Evolutionary conservation across 345 rosid genomes (phyloP), one percentile per base, ranked within the genome.

Genomic region (Pugionium dolabratum): DNA sequence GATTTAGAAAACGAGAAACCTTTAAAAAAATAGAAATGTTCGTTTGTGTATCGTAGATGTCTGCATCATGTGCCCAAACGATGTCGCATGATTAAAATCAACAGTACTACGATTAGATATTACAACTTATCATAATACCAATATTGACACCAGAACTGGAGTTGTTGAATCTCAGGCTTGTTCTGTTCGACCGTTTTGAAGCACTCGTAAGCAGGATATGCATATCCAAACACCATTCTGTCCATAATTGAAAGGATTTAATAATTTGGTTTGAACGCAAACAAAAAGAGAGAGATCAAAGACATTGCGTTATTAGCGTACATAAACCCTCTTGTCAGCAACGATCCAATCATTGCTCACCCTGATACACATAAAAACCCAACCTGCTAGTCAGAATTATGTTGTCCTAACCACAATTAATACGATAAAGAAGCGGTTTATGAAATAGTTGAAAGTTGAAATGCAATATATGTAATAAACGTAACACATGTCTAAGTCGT

Each of bases 131-230:
- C n/a, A n/a, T n/a, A n/a, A 28, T 80, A 85, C 97, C 97, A 90
- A 67, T 90, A 93, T 7, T 80, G 94, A 78, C 96, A 90, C 96
- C 96, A 86, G 69, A 88, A 86, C 9, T 71, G 70, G 33, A 87
- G 85, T 25, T 85, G 81, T 62, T 73, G 78, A 56, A 70, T 72
- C 49, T 79, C 86, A 35, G 80, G 80, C 53, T 62, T 70, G 46
- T 73, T 81, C 55, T 79, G 79, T 81, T 88, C 90, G 8, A 80
- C 84, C 0, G 68, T 70, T 62, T 90, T 93, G 33, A 75, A 82
- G 33, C 98, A 93, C 43, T 87, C 80, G 34, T 83, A 87, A 26
- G 94, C 97, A 0, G 94, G 97, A 64, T 87, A 90, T 9, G 84
- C 90, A 52, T 93, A 87, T 6, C 94, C 96, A 44, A 87, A 78